These are phyloP conservation scores for Exsudoporus frostii DNA, from an alignment of 768 basidiomycete species.

Conservation along the genomic window DNA sequence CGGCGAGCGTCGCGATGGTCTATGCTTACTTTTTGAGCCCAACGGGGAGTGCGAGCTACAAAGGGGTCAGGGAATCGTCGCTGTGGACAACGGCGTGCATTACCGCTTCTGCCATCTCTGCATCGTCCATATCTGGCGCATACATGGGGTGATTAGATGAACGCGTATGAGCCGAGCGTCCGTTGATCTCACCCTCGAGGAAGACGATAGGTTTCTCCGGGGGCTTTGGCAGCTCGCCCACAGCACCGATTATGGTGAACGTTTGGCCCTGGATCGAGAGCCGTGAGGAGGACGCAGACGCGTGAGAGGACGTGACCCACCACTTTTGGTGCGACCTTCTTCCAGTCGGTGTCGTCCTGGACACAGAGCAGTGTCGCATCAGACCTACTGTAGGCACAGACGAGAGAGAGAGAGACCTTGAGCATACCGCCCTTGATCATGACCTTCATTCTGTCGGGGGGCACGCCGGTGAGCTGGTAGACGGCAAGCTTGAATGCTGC, in stretches of 20 bases:
- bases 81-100: conserved; percentile 17
- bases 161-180: not conserved
- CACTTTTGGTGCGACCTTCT: conserved; percentile 77
- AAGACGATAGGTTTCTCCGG: conserved; percentile 79
- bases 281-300: conserved; percentile 1
- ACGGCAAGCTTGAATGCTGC: conserved; percentile 79
- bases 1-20: not conserved
- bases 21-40: conserved; percentile 68
- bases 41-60: conserved; percentile 73
- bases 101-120: conserved; percentile 77
- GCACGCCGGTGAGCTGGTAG: conserved; percentile 81
- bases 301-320: conserved; percentile 40
- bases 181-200: conserved; percentile 62
- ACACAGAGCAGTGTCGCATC: not conserved
- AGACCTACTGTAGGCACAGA: not conserved
- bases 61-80: not conserved
- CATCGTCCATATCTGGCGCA: conserved; percentile 76
- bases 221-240: conserved; percentile 87
- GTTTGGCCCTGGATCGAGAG: conserved; percentile 65
- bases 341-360: conserved; percentile 86
- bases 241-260: conserved; percentile 91
- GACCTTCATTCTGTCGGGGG: conserved; percentile 91
- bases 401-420: conserved; percentile 52
- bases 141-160: conserved; percentile 14
- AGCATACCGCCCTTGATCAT: conserved; percentile 92